Evolutionary conservation across 805 yeast genomes (phyloP).

Genomic region (Candida awuae): DNA sequence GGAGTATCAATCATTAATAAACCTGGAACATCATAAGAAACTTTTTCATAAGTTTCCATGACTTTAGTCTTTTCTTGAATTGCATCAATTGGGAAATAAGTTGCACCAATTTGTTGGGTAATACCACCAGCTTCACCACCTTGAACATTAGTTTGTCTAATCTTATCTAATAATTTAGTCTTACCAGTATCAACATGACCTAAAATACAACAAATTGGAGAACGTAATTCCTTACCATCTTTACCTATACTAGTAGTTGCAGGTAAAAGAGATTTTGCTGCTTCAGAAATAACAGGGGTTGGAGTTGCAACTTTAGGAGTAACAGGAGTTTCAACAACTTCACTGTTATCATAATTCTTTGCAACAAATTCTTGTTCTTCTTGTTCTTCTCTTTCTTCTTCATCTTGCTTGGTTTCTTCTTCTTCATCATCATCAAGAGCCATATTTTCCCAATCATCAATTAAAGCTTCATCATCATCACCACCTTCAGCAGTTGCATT

Average conservation of each 20-base stretch:
- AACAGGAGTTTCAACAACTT: constrained; percentile 15
- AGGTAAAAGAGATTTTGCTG: constrained; percentile 20
- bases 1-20: constrained; percentile 95
- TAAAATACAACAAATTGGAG: constrained; percentile 97
- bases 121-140: constrained; percentile 99
- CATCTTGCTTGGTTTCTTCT: constrained; percentile 28
- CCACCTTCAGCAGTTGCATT: constrained; percentile 31
- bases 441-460: constrained; percentile 83
- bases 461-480: constrained; percentile 35
- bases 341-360: constrained; percentile 25
- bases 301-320: constrained; percentile 22
- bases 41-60: constrained; percentile 80
- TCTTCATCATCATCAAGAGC: constrained; percentile 50
- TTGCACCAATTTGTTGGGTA: constrained; percentile 99
- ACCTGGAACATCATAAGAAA: constrained; percentile 93
- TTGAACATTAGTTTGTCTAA: constrained; percentile 98
- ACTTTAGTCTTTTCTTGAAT: constrained; percentile 85
- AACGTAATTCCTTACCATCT: constrained; percentile 58
- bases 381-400: constrained; percentile 27
- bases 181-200: constrained; percentile 99
- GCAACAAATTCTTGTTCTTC: constrained; percentile 27
- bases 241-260: constrained; percentile 16
- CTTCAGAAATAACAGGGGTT: constrained; percentile 9
- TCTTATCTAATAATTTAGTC: constrained; percentile 91
- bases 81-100: constrained; percentile 96